phyloP scores from a whole-genome alignment of 2,329 filamentous ascomycete species.

The Penicillium crustosum region DNA sequence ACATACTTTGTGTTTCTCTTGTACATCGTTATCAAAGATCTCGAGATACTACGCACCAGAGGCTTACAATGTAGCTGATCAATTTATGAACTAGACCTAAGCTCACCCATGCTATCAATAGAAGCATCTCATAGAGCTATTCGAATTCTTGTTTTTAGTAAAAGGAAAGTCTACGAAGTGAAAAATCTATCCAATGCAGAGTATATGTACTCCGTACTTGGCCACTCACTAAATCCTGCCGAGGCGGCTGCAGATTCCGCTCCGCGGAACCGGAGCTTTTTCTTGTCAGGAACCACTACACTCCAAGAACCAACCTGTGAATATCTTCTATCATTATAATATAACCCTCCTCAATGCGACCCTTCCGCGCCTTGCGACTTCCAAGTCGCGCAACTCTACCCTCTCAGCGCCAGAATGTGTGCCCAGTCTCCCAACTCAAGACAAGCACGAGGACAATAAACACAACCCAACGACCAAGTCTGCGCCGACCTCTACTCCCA shows the following conservation, averaged over 20 bases:
- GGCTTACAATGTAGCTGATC: background rate
- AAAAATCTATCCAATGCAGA: background rate
- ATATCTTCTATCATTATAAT: background rate
- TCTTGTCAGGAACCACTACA: slow-evolving; percentile 1
- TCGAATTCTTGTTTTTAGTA: fast-evolving
- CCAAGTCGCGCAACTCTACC: slow-evolving; percentile 13
- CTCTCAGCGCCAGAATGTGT: background rate
- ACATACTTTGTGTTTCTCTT: background rate
- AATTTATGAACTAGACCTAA: background rate
- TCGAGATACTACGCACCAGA: background rate
- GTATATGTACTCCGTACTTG: too few relatives aligned
- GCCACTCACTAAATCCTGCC: background rate
- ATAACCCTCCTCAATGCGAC: slow-evolving; percentile 14
- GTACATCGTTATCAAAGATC: background rate
- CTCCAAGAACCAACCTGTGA: background rate
- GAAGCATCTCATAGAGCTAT: background rate
- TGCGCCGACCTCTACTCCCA: background rate
- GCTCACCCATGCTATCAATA: background rate
- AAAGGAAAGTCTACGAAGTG: background rate
- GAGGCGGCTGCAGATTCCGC: slow-evolving; percentile 20
- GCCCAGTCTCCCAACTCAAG: background rate
- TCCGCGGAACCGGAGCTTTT: slow-evolving; percentile 13
- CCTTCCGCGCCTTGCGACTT: slow-evolving; percentile 11
- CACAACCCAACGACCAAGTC: slow-evolving; percentile 14
- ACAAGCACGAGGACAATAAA: slow-evolving; percentile 11